Evolutionary conservation across 257 asterid species (phyloP).

Genomic region (Solanum chmielewskii): DNA sequence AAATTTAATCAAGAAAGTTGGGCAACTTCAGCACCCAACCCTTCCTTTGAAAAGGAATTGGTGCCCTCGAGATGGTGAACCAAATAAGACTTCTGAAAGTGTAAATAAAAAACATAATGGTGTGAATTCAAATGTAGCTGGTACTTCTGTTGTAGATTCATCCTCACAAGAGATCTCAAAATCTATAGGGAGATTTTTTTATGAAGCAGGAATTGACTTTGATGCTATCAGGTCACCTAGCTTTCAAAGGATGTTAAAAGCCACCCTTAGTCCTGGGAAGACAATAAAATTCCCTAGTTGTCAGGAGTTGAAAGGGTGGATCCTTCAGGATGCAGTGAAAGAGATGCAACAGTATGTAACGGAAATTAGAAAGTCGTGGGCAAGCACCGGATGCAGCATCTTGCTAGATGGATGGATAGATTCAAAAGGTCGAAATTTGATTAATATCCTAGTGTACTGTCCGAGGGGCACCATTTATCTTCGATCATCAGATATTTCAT

Average conservation of each 20-base stretch:
- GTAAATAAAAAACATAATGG: conserved; percentile 1
- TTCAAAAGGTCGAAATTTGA: conserved; percentile 19
- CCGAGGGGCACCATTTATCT: conserved; percentile 49
- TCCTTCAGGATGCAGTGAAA: conserved; percentile 20
- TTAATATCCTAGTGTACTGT: conserved; percentile 37
- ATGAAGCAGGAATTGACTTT: conserved; percentile 33
- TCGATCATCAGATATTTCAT: conserved; percentile 29
- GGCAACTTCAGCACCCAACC: background rate
- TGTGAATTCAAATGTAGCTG: background rate
- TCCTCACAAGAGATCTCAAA: conserved; percentile 8
- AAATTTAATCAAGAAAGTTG: background rate
- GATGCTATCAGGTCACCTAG: conserved; percentile 16
- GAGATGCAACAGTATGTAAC: conserved; percentile 27
- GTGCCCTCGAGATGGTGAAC: background rate
- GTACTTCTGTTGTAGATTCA: background rate
- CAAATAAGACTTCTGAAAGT: background rate
- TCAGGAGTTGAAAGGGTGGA: conserved; percentile 48
- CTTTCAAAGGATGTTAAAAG: conserved; percentile 29
- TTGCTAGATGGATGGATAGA: conserved; percentile 58
- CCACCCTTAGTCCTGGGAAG: conserved; percentile 4
- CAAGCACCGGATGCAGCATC: conserved; percentile 48
- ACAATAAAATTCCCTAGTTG: conserved; percentile 18
- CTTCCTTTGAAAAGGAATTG: conserved; percentile 8
- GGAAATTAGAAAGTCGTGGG: conserved; percentile 33
- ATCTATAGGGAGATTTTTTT: conserved; percentile 31